Base-by-base conservation (phyloP, 1,284 basidiomycete species). In the Sporisorium exsertum region DNA sequence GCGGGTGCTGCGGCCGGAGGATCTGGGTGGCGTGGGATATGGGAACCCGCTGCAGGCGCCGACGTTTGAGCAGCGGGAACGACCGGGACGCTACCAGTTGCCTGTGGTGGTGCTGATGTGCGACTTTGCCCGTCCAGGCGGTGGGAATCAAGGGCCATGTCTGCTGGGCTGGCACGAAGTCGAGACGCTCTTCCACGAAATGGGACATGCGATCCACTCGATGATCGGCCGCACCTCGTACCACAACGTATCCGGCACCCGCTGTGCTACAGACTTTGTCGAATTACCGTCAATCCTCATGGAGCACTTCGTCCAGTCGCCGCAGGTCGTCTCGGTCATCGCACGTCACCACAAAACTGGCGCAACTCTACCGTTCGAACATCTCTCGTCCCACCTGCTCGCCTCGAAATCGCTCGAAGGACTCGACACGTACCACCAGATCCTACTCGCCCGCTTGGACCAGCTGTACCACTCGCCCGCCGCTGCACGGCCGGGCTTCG, bases 201-300 rank as follows among this genome's bases (percentile, higher is more conserved):
- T 99, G 95, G 96, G 96, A 0, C 96, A 99, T 86, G 96, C 97
- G 2, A 94, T 99, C 89, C 96, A 99, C 85, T 99, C 95, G 95
- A 99, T 99, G 97, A 92, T 99, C 68, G 97, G 96, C 22, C 89
- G 94, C 42, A 99, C 95, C 7, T 94, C 96, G 80, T 98, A 96
- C 84, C 96, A 98, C 87, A 98, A 98, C 83, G 95, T 98, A 1
- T 92, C 94, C 0, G 97, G 97, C 5, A 99, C 96, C 2, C 92
- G 97, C n/a, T 98, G 95, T 84, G 94, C 97, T 0, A 99, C 96
- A 0, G 96, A 99, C 86, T 97, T 99, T 84, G 96, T 98, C 77
- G 96, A 99, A 85, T 88, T 99, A 3, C 97, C 96, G 0, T 98
- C 95, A 12, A 97, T 99, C 79, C 90, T 99, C 24, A 99, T 99